Evolutionary conservation across 1,139 yeast species (phyloP).

Genomic region (Geotrichum candidum): DNA sequence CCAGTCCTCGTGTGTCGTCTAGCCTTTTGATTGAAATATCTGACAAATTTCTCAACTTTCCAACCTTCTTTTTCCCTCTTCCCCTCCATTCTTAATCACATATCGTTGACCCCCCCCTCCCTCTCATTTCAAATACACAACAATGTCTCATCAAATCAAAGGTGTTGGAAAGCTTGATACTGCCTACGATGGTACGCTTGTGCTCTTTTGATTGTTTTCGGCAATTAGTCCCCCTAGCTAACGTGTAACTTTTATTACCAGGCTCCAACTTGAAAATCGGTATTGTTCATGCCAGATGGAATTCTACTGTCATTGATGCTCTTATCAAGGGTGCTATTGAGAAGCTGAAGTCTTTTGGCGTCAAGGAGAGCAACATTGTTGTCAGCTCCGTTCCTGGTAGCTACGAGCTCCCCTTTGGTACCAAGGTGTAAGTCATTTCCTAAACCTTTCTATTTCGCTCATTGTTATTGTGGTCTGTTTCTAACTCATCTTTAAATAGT

Average conservation of each 20-base stretch:
- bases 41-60: not conserved
- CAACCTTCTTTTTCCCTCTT: not conserved
- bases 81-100: not conserved
- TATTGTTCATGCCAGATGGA: conserved; percentile 96
- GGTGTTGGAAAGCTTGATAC: conserved; percentile 16
- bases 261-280: conserved; percentile 66
- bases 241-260: conserved; percentile 17
- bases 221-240: not conserved
- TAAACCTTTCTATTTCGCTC: not conserved
- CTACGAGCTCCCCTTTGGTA: conserved; percentile 84
- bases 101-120: not conserved
- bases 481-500: conserved; percentile 19
- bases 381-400: conserved; percentile 91
- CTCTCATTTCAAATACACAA: not conserved
- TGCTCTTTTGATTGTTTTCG: not conserved
- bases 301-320: conserved; percentile 65
- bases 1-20: not conserved
- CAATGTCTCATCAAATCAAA: conserved; percentile 14
- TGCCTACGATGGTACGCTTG: conserved; percentile 15
- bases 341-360: conserved; percentile 59
- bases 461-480: not conserved
- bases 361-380: conserved; percentile 64
- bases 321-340: conserved; percentile 71
- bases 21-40: not conserved
- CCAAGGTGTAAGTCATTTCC: conserved; percentile 35